Conservation (phyloP, 257 asterid genomes). For the Voacanga thouarsii region DNA sequence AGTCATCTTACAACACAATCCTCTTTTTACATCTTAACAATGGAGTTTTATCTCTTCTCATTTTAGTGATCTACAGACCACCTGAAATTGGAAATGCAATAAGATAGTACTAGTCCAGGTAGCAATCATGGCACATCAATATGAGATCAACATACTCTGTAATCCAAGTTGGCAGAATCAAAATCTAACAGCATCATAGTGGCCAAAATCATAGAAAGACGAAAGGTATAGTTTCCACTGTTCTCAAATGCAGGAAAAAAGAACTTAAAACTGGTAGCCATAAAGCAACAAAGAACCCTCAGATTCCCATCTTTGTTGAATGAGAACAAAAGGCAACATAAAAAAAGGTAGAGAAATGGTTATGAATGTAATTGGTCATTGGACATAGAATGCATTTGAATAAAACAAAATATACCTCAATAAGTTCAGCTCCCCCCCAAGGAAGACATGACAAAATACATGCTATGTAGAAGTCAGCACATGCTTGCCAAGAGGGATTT, state of each 20-base stretch:
- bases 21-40: neutral
- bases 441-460: conserved; percentile 93
- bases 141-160: neutral
- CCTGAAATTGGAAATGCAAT: neutral
- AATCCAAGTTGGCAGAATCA: neutral
- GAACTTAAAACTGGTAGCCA: neutral
- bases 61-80: neutral
- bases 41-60: neutral
- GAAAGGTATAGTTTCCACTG: neutral
- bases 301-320: neutral
- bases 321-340: neutral
- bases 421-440: conserved; percentile 98
- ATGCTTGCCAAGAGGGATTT: conserved; percentile 97
- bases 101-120: neutral
- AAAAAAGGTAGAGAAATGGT: neutral
- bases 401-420: conserved; percentile 49
- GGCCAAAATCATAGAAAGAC: neutral
- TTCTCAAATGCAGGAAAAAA: neutral
- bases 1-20: neutral
- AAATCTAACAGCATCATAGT: neutral
- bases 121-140: neutral
- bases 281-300: neutral
- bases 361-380: neutral
- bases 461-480: conserved; percentile 88
- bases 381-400: neutral